Conservation (phyloP, 2,329 filamentous ascomycete genomes). For the Hysterium pulicare region DNA sequence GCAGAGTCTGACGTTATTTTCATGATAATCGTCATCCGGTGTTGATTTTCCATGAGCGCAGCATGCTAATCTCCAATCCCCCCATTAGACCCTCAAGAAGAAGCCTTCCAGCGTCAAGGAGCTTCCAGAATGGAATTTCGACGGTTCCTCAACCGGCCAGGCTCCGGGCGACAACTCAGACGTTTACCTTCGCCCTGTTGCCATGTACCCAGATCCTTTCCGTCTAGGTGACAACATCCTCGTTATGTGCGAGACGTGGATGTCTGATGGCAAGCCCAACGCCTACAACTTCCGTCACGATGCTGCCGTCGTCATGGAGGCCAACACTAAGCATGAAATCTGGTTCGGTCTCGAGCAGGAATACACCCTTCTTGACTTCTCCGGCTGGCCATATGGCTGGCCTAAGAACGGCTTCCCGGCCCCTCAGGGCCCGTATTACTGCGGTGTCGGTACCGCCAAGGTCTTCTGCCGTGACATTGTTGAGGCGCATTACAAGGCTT, state of each 20-base stretch:
- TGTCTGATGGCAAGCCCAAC: slow-evolving; percentile 90
- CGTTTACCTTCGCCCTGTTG: slow-evolving; percentile 89
- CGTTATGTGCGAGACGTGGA: slow-evolving; percentile 93
- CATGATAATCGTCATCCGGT: too few relatives aligned
- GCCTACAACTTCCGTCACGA: slow-evolving; percentile 98
- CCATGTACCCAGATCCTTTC: slow-evolving; percentile 90
- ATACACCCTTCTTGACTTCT: slow-evolving; percentile 86
- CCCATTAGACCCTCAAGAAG: slow-evolving; percentile 59
- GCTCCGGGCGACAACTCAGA: slow-evolving; percentile 94
- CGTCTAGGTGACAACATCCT: slow-evolving; percentile 86
- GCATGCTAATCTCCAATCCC: slow-evolving; percentile 17
- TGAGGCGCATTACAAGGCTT: slow-evolving; percentile 89
- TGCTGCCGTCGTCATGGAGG: slow-evolving; percentile 83
- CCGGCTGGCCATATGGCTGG: slow-evolving; percentile 91
- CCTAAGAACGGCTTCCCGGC: slow-evolving; percentile 83
- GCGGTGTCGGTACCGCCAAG: slow-evolving; percentile 94
- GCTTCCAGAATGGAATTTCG: slow-evolving; percentile 77
- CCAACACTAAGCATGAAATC: slow-evolving; percentile 75
- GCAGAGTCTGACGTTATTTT: too few relatives aligned
- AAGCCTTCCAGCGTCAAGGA: slow-evolving; percentile 58
- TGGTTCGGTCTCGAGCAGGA: slow-evolving; percentile 99
- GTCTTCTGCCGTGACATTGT: slow-evolving; percentile 98
- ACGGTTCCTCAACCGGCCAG: slow-evolving; percentile 88
- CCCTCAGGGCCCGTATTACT: slow-evolving; percentile 94
- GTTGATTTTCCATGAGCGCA: background rate